Evolutionary conservation across 2,329 filamentous ascomycete species (phyloP).

Genomic region (Neofusicoccum laricinum): DNA sequence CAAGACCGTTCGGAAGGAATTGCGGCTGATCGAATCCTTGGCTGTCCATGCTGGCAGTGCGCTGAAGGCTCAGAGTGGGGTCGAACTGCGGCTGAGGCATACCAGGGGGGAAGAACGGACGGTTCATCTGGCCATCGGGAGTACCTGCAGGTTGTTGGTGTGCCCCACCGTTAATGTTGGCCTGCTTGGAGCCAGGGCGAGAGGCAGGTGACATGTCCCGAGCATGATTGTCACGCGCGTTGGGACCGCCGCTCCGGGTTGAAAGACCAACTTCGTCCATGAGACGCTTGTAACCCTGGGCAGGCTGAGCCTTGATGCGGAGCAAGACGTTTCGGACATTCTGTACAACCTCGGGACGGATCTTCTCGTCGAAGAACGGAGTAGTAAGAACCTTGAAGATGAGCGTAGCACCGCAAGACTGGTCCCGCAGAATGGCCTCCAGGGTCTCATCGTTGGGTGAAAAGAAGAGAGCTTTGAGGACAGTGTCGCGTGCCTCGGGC

Average conservation of each 20-base stretch:
- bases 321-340: conserved; percentile 87
- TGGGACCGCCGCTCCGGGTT: conserved; percentile 43
- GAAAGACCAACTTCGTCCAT: conserved; percentile 98
- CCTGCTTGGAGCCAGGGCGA: conserved; percentile 36
- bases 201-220: conserved; percentile 34
- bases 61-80: conserved; percentile 40
- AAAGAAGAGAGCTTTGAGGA: conserved; percentile 90
- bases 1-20: conserved; percentile 37
- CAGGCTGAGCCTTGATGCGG: conserved; percentile 87
- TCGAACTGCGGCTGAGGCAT: conserved; percentile 35
- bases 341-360: conserved; percentile 83
- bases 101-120: conserved; percentile 33
- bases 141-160: conserved; percentile 1
- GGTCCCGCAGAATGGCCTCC: conserved; percentile 87
- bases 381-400: conserved; percentile 99
- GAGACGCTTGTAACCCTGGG: conserved; percentile 93
- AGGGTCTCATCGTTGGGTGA: conserved; percentile 80
- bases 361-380: conserved; percentile 91
- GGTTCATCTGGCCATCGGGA: conserved; percentile 27
- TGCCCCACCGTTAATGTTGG: conserved; percentile 19
- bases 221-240: conserved; percentile 20
- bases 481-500: conserved; percentile 82
- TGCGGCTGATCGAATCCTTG: conserved; percentile 42
- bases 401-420: conserved; percentile 86
- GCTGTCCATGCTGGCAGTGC: conserved; percentile 50